Base-by-base conservation (phyloP, 257 asterid species). In the Anisodus tanguticus region DNA sequence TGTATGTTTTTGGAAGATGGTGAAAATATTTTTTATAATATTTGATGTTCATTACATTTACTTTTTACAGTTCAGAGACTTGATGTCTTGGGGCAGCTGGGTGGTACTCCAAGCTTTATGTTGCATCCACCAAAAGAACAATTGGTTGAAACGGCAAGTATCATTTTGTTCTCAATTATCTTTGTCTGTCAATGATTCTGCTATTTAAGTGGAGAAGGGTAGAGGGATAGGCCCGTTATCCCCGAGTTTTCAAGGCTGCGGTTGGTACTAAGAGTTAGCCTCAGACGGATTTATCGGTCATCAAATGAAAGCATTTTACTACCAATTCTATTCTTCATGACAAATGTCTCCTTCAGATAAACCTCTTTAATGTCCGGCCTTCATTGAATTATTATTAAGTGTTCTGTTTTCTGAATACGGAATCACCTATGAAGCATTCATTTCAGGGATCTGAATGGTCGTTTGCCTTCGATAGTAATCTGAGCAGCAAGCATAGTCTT, bases 141-240 rank as follows among this genome's bases (percentile, higher is more conserved):
- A 8, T 88, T 95, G 79, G 86, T 93, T 79, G 97, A 93, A 89
- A 90, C 91, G 95, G 99, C 84, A 87, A 89, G 88, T 81, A 47
- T 13, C 86, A 80, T 76, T 84, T 79, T 87, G 81, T 64, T 74
- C 84, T 88, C 72, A 49, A 16, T n/a, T 80, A 70, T 83, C 60
- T 31, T 31, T n/a, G 9, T 84, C 19, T 83, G 26, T 67, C 43
- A 43, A 47, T 62, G 63, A 63, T 80, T 22, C 67, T 26, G 3
- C 59, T 16, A 22, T 81, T 10, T 3, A 15, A 68, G 26, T 68
- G 51, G 16, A 5, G 13, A 68, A 68, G 77, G 35, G 53, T 68
- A 68, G 77, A 68, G 26, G 11, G 31, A 68, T 1, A 6, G 53
- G 53, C 53, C 76, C 15, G 37, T 68, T 67, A 37, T 68, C 6